Conservation (phyloP, 257 asterid genomes). For the Jacaranda mimosifolia region DNA sequence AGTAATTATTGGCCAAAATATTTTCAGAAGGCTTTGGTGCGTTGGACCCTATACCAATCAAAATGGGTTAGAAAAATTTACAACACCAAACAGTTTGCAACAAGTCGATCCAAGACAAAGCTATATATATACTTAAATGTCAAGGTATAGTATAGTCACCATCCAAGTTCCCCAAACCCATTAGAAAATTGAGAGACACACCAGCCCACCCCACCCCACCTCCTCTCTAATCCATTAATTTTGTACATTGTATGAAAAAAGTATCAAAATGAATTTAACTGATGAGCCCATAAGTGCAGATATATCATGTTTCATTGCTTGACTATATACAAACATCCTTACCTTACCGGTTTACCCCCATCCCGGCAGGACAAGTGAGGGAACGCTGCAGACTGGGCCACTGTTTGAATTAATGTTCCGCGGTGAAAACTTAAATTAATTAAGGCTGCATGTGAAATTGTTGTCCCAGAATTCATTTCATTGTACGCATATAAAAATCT, state of each 20-base stretch:
- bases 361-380: neutral
- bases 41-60: constrained; percentile 30
- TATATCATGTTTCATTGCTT: constrained; percentile 13
- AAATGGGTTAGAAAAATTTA: constrained; percentile 22
- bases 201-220: too few relatives aligned
- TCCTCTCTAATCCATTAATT: too few relatives aligned
- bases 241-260: neutral
- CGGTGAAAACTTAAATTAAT: too few relatives aligned
- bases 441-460: too few relatives aligned
- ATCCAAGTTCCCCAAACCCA: constrained; percentile 13
- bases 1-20: neutral
- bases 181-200: neutral
- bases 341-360: neutral
- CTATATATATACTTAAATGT: constrained; percentile 30
- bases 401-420: neutral
- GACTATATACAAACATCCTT: constrained; percentile 17
- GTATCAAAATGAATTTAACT: neutral
- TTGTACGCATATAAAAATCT: neutral
- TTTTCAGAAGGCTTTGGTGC: constrained; percentile 10
- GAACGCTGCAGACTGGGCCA: constrained; percentile 22
- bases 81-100: constrained; percentile 9
- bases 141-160: constrained; percentile 42
- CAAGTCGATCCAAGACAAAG: constrained; percentile 23
- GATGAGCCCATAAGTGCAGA: constrained; percentile 17
- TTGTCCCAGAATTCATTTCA: too few relatives aligned